Evolutionary conservation across 176 grass and related monocot species (phyloP).

Genomic region (Otatea glauca): DNA sequence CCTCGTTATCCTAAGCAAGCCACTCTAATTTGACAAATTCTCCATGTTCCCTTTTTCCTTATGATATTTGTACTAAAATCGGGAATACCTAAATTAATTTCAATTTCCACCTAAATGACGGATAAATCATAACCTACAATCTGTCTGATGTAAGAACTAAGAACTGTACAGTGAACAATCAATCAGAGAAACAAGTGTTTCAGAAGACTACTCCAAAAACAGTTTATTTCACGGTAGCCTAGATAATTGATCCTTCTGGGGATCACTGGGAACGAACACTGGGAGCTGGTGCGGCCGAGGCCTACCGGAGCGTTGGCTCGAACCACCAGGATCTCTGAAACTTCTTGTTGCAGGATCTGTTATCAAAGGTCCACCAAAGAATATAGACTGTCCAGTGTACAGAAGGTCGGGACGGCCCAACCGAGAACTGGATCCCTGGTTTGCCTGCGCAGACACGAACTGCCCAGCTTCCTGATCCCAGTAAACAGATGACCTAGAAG

Average conservation of each 20-base stretch:
- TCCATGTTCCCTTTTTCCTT: not conserved
- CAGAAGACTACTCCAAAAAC: slow-evolving; percentile 8
- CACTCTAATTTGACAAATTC: not conserved
- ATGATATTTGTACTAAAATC: slow-evolving; percentile 4
- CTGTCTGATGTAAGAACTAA: slow-evolving; percentile 45
- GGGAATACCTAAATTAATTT: slow-evolving; percentile 36
- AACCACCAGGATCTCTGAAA: slow-evolving; percentile 60
- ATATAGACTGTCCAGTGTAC: slow-evolving; percentile 85
- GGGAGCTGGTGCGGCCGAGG: slow-evolving; percentile 71
- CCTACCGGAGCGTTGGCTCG: slow-evolving; percentile 51
- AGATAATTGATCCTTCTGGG: slow-evolving; percentile 60
- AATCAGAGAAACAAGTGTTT: slow-evolving; percentile 18
- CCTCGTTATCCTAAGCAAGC: not conserved
- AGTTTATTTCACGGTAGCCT: slow-evolving; percentile 57
- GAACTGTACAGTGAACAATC: slow-evolving; percentile 42
- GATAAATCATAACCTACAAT: slow-evolving; percentile 11
- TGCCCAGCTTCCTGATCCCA: slow-evolving; percentile 98
- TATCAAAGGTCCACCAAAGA: slow-evolving; percentile 84
- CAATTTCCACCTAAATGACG: slow-evolving; percentile 6
- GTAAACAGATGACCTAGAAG: slow-evolving; percentile 70
- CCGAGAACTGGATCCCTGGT: slow-evolving; percentile 54
- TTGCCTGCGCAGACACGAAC: slow-evolving; percentile 66
- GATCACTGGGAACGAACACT: slow-evolving; percentile 72
- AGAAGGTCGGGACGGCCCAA: slow-evolving; percentile 52
- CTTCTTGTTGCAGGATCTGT: slow-evolving; percentile 64